phyloP scores from a whole-genome alignment of 345 rosid genomes.

The Corchorus olitorius region DNA sequence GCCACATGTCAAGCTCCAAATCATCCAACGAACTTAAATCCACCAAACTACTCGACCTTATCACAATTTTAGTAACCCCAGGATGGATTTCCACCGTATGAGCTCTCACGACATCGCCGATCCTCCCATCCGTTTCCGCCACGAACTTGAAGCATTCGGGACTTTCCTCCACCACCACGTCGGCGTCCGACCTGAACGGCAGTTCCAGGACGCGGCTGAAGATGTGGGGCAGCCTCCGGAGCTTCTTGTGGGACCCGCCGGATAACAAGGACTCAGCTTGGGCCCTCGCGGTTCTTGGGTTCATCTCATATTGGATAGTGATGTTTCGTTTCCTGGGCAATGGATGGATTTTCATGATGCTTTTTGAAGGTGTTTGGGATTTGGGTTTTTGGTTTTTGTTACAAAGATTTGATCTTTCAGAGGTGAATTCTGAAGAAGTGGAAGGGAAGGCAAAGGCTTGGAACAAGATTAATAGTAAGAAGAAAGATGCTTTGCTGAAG shows the following conservation, averaged over 20 bases:
- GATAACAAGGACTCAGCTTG: slow-evolving; percentile 24
- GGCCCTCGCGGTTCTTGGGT: slow-evolving; percentile 30
- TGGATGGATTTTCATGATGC: slow-evolving; percentile 86
- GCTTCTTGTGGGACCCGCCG: slow-evolving; percentile 68
- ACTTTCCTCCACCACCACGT: slow-evolving; percentile 76
- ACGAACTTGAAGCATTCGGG: slow-evolving; percentile 78
- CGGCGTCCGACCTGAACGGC: slow-evolving; percentile 88
- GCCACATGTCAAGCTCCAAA: slow-evolving; percentile 93
- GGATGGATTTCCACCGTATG: slow-evolving; percentile 84
- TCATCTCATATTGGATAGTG: slow-evolving; percentile 48
- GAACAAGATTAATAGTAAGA: slow-evolving; percentile 28
- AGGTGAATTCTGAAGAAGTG: background rate
- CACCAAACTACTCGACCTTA: slow-evolving; percentile 65
- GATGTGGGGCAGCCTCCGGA: slow-evolving; percentile 89
- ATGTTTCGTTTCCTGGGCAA: slow-evolving; percentile 64
- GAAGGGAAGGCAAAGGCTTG: slow-evolving; percentile 20
- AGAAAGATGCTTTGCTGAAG: slow-evolving; percentile 32
- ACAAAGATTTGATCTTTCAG: slow-evolving; percentile 17
- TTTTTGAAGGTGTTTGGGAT: background rate
- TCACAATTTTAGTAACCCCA: slow-evolving; percentile 83
- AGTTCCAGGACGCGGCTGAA: slow-evolving; percentile 89
- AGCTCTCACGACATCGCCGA: slow-evolving; percentile 75
- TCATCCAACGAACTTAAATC: slow-evolving; percentile 60
- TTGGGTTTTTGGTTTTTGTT: slow-evolving; percentile 11
- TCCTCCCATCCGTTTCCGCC: slow-evolving; percentile 67